These are phyloP conservation scores for Paecilomyces niveus DNA, from an alignment of 2,329 filamentous ascomycete genomes.

Conservation along the genomic window DNA sequence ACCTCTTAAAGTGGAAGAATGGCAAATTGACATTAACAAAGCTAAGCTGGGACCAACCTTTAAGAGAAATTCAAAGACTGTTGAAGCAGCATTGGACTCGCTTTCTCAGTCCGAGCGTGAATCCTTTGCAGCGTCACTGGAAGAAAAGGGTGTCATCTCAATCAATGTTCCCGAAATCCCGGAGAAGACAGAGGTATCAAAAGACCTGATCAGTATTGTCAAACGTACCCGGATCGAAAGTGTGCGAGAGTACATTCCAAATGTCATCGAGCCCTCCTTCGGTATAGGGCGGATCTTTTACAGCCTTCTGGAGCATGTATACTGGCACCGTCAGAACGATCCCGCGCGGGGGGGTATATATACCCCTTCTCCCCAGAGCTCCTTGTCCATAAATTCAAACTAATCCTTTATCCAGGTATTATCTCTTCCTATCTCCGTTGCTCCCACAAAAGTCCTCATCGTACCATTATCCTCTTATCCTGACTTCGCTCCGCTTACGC, in stretches of 20 bases:
- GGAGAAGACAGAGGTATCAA: constrained; percentile 59
- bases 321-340: constrained; percentile 81
- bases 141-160: constrained; percentile 56
- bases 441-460: constrained; percentile 92
- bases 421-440: constrained; percentile 68
- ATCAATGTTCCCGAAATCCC: no score
- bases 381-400: constrained; percentile 3
- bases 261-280: constrained; percentile 95
- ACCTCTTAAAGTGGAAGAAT: constrained; percentile 68
- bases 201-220: constrained; percentile 76
- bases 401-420: constrained; percentile 47
- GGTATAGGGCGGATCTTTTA: constrained; percentile 94
- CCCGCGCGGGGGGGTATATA: constrained; percentile 79
- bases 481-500: no score
- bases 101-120: constrained; percentile 71
- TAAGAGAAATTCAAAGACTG: constrained; percentile 85
- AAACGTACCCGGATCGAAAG: constrained; percentile 77
- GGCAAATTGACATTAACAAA: constrained; percentile 79
- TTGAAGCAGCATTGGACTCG: constrained; percentile 70
- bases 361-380: constrained; percentile 1
- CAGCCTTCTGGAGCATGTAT: constrained; percentile 86
- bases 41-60: constrained; percentile 94
- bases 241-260: constrained; percentile 84
- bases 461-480: constrained; percentile 63
- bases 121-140: constrained; percentile 65